Conservation (phyloP, 2,329 filamentous ascomycete species). For the Alternaria solani region DNA sequence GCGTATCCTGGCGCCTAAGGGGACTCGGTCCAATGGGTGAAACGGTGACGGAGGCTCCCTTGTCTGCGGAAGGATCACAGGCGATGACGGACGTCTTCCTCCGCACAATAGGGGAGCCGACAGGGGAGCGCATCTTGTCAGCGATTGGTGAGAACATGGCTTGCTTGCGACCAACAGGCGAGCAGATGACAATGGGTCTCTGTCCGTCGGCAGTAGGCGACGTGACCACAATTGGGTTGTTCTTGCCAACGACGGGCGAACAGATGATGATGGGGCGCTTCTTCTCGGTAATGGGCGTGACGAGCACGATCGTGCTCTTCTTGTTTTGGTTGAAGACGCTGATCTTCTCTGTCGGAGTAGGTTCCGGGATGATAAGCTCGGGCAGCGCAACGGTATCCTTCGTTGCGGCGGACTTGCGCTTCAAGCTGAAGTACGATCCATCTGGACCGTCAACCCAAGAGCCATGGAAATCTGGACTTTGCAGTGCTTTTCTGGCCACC, state of each 20-base stretch:
- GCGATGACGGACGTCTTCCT: constrained; percentile 31
- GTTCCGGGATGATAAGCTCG: constrained; percentile 25
- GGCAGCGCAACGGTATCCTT: constrained; percentile 4
- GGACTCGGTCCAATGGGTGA: constrained; percentile 17
- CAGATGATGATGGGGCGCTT: constrained; percentile 35
- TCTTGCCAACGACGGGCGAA: constrained; percentile 35
- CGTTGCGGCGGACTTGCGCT: constrained; percentile 15
- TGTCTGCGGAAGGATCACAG: constrained; percentile 24
- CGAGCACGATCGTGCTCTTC: constrained; percentile 31
- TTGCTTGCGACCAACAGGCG: constrained; percentile 25
- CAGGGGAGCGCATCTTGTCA: constrained; percentile 32
- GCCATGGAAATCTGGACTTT: constrained; percentile 30
- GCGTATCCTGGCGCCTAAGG: constrained; percentile 28
- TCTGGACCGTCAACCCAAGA: constrained; percentile 38
- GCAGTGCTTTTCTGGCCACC: constrained; percentile 35
- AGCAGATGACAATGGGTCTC: constrained; percentile 34
- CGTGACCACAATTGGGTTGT: constrained; percentile 30
- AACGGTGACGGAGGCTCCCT: constrained; percentile 17
- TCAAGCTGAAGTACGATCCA: constrained; percentile 38
- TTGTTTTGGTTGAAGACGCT: constrained; percentile 33
- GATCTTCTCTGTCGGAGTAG: constrained; percentile 24
- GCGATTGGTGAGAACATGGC: constrained; percentile 28
- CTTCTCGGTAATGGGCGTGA: constrained; percentile 32
- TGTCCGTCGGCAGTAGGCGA: constrained; percentile 24
- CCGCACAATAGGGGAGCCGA: constrained; percentile 32